Conservation (phyloP, 1,139 yeast genomes). For the Saccharomyces hybrid region DNA sequence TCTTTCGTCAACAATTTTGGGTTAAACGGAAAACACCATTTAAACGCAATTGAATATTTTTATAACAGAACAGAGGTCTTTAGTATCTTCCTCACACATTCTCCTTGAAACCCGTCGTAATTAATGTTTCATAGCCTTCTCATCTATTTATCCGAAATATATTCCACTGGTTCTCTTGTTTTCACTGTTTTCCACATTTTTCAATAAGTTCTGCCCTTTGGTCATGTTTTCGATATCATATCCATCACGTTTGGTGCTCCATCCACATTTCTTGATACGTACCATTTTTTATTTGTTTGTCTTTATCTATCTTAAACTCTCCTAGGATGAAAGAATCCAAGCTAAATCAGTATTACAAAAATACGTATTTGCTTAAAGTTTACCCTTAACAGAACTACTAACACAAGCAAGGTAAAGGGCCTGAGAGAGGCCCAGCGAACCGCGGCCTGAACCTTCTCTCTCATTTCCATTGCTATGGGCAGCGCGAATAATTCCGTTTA, state of each 20-base stretch:
- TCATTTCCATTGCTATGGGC: background rate
- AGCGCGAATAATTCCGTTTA: background rate
- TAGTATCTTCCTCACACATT: background rate
- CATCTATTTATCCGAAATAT: background rate
- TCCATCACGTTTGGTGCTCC: background rate
- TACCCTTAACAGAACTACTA: background rate
- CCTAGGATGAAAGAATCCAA: background rate
- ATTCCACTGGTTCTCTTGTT: background rate
- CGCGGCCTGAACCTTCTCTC: background rate
- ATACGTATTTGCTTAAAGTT: background rate
- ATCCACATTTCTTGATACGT: constrained; percentile 12
- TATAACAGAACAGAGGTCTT: background rate
- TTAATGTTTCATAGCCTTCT: background rate
- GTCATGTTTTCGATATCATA: background rate
- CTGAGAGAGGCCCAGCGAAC: background rate
- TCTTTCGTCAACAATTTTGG: background rate
- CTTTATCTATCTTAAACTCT: constrained; percentile 12
- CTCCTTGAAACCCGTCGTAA: background rate
- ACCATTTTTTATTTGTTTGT: constrained; percentile 30
- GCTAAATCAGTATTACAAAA: background rate
- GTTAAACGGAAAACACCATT: background rate
- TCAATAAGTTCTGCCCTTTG: background rate
- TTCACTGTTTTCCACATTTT: background rate
- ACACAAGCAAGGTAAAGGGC: background rate
- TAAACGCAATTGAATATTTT: background rate